Percentiles rank a stretch among this genome's conserved stretches.
These are phyloP conservation scores for Lachancea sp. DNA, from an alignment of 805 yeast genomes.

Conservation along the genomic window DNA sequence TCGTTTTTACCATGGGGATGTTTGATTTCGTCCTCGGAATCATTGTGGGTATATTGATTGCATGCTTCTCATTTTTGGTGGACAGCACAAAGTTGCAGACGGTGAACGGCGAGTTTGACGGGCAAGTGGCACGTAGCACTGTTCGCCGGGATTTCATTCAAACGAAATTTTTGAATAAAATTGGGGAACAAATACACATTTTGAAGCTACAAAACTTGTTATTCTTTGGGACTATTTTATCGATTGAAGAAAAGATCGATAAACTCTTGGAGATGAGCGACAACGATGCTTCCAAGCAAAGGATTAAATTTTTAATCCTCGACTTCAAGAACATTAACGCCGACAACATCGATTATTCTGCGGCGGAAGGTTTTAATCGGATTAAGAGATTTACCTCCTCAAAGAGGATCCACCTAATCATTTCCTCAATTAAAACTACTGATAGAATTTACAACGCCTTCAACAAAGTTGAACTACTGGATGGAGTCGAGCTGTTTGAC, in stretches of 20 bases:
- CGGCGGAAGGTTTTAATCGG: constrained; percentile 91
- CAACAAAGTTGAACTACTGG: constrained; percentile 78
- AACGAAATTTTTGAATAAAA: constrained; percentile 72
- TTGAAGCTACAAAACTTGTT: constrained; percentile 81
- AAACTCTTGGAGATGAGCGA: constrained; percentile 51
- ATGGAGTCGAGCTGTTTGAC: constrained; percentile 52
- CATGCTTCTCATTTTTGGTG: constrained; percentile 91
- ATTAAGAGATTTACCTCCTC: constrained; percentile 71
- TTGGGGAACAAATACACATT: constrained; percentile 86
- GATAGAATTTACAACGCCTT: constrained; percentile 65
- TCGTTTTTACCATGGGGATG: constrained; percentile 92
- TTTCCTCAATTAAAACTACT: constrained; percentile 68
- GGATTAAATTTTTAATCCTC: constrained; percentile 72
- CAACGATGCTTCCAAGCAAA: constrained; percentile 36
- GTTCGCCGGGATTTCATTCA: constrained; percentile 88
- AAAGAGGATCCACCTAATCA: constrained; percentile 61
- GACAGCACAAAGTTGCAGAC: constrained; percentile 84
- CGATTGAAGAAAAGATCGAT: constrained; percentile 73
- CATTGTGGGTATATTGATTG: constrained; percentile 80
- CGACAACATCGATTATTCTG: constrained; percentile 76
- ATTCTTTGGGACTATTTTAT: constrained; percentile 93
- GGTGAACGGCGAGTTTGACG: constrained; percentile 74
- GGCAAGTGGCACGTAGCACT: constrained; percentile 84
- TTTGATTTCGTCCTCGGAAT: constrained; percentile 94
- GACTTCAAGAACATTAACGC: constrained; percentile 79